These are phyloP conservation scores for Leccinum obscurum DNA, from an alignment of 768 basidiomycete species.

Conservation along the genomic window DNA sequence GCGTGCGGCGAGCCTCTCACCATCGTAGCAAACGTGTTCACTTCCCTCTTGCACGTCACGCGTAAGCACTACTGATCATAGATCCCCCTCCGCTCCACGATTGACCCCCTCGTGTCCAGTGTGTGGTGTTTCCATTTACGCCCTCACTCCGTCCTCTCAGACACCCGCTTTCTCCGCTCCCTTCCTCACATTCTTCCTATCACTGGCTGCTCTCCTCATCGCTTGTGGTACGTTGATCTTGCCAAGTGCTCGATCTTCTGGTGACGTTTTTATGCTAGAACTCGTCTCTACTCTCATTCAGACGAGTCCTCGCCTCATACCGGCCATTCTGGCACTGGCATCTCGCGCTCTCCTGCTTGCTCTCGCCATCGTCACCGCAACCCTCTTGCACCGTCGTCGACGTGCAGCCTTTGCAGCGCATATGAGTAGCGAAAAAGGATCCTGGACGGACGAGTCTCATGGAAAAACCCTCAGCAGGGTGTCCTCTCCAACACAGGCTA, in stretches of 20 bases:
- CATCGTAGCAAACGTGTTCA: constrained; percentile 17
- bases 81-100: not conserved
- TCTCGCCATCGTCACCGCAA: constrained; percentile 13
- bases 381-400: constrained; percentile 8
- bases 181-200: constrained; percentile 17
- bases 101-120: constrained; percentile 17
- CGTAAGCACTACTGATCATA: constrained; percentile 12
- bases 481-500: constrained; percentile 32
- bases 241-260: not conserved
- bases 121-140: constrained; percentile 27
- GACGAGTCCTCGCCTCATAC: constrained; percentile 26
- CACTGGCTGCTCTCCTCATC: constrained; percentile 23
- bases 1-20: constrained; percentile 17
- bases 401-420: not conserved
- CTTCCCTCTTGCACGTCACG: constrained; percentile 22
- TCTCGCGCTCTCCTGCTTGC: constrained; percentile 23
- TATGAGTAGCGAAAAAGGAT: constrained; percentile 19
- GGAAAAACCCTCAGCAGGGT: constrained; percentile 17
- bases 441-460: not conserved
- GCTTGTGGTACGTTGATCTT: constrained; percentile 27
- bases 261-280: constrained; percentile 15
- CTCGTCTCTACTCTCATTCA: constrained; percentile 27
- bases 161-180: constrained; percentile 1
- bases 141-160: constrained; percentile 15
- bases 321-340: constrained; percentile 23